Base-by-base conservation (phyloP, 345 rosid genomes). In the Triadica sebifera region DNA sequence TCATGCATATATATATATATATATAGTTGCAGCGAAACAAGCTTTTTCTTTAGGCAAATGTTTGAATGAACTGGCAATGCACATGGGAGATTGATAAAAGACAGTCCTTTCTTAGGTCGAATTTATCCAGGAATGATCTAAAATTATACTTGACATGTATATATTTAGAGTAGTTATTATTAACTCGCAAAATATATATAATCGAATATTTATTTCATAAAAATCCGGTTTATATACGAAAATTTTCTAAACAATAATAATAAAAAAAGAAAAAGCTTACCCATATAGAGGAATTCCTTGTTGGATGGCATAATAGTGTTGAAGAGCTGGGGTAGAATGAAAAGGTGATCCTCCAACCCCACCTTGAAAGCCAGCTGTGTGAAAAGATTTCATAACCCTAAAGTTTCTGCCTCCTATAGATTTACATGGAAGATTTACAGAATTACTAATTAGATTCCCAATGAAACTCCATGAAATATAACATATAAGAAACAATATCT, bases 211-310 rank as follows among this genome's bases (percentile, higher is more conserved):
- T 29, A 29, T 29, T 29, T 29, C 34, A 29, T 29, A 29, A 29
- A 29, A 29, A 29, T 29, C 34, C 34, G 1, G 34, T 29, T 29
- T 29, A 29, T 1, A 29, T 29, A 29, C 34, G 34, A 29, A 29
- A 29, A 29, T 1, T 29, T n/a, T 29, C 34, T 29, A 43, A 51
- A 10, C 17, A 45, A 22, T 13, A 24, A 29, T 24, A 12, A 39
- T 34, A 46, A 61, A 46, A 37, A 59, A 29, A 52, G 17, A 8
- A 38, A 24, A 12, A 2, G 25, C 4, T 55, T 74, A 75, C 78
- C 78, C 78, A 75, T 66, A 67, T 10, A 59, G 57, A 57, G 72
- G 72, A 39, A 74, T 66, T 16, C 77, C 71, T 74, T 74, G 71
- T 75, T 67, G 78, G 78, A 75, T 46, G 65, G 72, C 78, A 47